Evolutionary conservation across 306 rosid species (phyloP), one percentile per base, ranked within the genome.

Genomic region (Lupinus albus): DNA sequence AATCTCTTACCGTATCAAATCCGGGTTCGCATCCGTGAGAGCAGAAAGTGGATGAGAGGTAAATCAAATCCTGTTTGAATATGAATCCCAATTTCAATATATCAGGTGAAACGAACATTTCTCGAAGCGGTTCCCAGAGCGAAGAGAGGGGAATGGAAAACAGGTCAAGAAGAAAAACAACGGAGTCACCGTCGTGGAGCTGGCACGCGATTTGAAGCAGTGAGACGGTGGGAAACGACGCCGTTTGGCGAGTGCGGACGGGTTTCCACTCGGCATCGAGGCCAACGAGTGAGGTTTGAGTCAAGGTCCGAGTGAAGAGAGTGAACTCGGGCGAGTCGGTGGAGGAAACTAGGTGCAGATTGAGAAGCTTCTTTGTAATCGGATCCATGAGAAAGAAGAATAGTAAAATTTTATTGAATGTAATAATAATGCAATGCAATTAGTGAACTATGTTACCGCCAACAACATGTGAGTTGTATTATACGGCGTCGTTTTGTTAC

Each of bases 181-280:
- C 78, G 12, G 84, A 76, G 82, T 54, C 66, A 13, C 54, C 36
- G 30, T 44, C 74, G 73, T 33, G 38, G 8, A 76, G 81, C 78
- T 75, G 92, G 67, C 91, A 85, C 11, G 93, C 98, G 70, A 92
- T 77, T 79, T 92, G 98, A 76, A 92, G 93, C 28, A 87, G 84
- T 4, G 91, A 57, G 2, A 92, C 95, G 33, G 80, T 54, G 77
- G 98, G 97, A 69, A 78, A 85, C 38, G 83, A 41, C 0, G 77
- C 48, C 0, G 77, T 52, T 11, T 76, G 72, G 10, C 49, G 84
- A 38, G 77, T 60, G 39, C 86, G 86, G n/a, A 77, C 59, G 45
- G 96, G 88, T 75, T 87, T 92, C 98, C 98, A 92, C 65, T 92
- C 98, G 77, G 96, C 95, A 62, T 89, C 96, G 65, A 92, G 89